Conservation (phyloP, 129 eudicot genomes). For the Ambrosia trifida region DNA sequence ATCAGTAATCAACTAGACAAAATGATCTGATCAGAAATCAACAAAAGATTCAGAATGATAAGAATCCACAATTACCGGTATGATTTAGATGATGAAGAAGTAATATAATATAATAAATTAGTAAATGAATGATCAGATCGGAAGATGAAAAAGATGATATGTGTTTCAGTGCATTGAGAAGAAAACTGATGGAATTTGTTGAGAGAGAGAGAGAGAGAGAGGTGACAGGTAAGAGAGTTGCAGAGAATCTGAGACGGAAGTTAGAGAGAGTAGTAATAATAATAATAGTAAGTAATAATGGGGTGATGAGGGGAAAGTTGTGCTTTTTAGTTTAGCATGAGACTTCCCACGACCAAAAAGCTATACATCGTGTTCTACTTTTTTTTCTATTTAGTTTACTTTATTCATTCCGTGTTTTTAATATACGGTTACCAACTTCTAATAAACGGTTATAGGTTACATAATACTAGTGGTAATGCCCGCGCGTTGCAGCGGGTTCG, state of each 20-base stretch:
- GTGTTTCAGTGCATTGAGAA: conserved; percentile 16
- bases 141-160: conserved; percentile 23
- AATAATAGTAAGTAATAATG: conserved; percentile 21
- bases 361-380: conserved; percentile 34
- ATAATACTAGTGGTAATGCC: no score
- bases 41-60: background rate
- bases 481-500: no score
- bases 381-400: background rate
- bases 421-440: conserved; percentile 27
- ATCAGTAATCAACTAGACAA: background rate
- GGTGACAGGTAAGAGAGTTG: conserved; percentile 17
- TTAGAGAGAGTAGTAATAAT: background rate
- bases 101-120: background rate
- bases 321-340: conserved; percentile 41
- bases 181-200: conserved; percentile 4
- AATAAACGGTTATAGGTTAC: conserved; percentile 14
- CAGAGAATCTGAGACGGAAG: conserved; percentile 18
- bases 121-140: conserved; percentile 28
- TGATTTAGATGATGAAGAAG: background rate
- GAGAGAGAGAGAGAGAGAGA: conserved; percentile 25
- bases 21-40: conserved; percentile 13
- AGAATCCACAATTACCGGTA: conserved; percentile 22
- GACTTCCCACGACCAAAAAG: conserved; percentile 44
- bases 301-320: conserved; percentile 27
- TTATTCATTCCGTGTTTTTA: background rate